Percentiles rank a stretch among this genome's conserved stretches.
These are phyloP conservation scores for Pseudogymnoascus sp. DNA, from an alignment of 2,329 filamentous ascomycete species.

Conservation along the genomic window DNA sequence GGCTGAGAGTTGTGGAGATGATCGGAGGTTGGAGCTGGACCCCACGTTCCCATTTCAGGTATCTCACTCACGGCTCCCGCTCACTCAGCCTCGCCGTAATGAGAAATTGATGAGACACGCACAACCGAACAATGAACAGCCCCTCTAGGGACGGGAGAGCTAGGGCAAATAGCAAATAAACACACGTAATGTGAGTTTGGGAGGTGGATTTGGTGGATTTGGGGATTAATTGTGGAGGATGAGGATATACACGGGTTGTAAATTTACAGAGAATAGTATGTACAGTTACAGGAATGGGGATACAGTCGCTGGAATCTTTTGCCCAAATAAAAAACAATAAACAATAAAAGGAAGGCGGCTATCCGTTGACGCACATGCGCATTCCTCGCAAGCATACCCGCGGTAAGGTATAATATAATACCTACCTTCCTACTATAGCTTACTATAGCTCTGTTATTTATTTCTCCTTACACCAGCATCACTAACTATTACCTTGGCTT, in stretches of 20 bases:
- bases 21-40: background rate
- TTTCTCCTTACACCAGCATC: too few species aligned
- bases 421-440: background rate
- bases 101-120: background rate
- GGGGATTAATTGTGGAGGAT: background rate
- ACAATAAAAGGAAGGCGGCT: background rate
- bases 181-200: background rate
- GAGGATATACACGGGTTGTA: too few species aligned
- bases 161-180: background rate
- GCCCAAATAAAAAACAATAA: too few species aligned
- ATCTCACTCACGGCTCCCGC: background rate
- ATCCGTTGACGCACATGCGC: background rate
- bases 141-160: background rate
- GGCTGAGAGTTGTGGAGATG: background rate
- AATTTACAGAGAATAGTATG: too few species aligned
- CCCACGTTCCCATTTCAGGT: background rate
- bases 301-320: background rate
- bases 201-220: background rate
- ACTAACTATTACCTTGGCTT: too few species aligned
- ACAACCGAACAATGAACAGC: background rate
- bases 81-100: background rate
- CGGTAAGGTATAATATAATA: too few species aligned
- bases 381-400: too few species aligned
- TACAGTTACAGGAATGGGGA: background rate
- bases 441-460: background rate